Base-by-base conservation (phyloP, 2,329 filamentous ascomycete species). In the Cladophialophora carrionii region DNA sequence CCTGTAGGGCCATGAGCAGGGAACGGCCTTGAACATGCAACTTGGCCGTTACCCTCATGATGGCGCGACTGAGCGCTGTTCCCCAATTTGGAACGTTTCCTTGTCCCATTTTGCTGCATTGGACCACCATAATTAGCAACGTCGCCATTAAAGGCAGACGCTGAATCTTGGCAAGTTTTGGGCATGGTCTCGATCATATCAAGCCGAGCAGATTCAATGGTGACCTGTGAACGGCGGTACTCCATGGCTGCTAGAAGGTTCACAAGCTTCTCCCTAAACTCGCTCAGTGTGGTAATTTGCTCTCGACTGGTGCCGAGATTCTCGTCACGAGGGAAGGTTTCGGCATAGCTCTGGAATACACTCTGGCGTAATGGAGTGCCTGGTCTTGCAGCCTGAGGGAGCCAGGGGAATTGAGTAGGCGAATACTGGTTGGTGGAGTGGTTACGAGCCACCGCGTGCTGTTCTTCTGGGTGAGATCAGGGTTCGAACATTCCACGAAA, bases 341-440 rank as follows among this genome's bases (percentile, higher is more conserved):
- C 57, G 20, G 24, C 57, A 34, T 37, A 48, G 8, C 17, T n/a
- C 20, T 49, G 57, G 43, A 59, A 48, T 49, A 32, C 57, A 59
- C 26, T 34, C 53, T 61, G 20, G 24, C 31, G 34, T 29, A 22
- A 10, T 54, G 48, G 14, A 61, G n/a, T 22, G 58, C 48, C 22
- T 54, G 31, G 17, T 61, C 58, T 17, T 41, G 29, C 20, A 48
- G 4, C 20, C 22, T 51, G 46, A 53, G 41, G 9, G n/a, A 31
- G 20, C 41, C 48, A 10, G 48, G 48, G 26, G 58, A 41, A 9
- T 26, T 29, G 49, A 61, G 46, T 9, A 53, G n/a, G 32, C 58
- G 58, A 7, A 43, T n/a, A 22, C 26, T 29, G 29, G 29, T 43
- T n/a, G 48, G 26, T 20, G 14, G 49, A 52, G 29, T 20, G 34